Percentiles rank a stretch among this genome's conserved stretches.
phyloP scores from a whole-genome alignment of 345 rosid species.

The Adansonia digitata region DNA sequence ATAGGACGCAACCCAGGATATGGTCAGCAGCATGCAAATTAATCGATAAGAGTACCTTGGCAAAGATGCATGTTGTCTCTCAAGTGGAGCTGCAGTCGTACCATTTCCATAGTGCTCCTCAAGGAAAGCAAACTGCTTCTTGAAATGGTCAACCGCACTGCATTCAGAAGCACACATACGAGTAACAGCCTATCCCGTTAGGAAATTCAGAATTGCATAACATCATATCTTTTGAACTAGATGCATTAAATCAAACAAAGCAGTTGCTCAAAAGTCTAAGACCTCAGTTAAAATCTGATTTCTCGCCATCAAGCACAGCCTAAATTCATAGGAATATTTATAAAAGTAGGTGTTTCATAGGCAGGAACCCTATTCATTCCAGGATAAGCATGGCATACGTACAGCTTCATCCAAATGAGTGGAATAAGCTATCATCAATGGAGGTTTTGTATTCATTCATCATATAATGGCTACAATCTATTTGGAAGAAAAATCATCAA shows the following conservation, averaged over 20 bases:
- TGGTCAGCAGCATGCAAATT: neutral
- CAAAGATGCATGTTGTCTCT: conserved; percentile 93
- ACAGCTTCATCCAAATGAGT: neutral
- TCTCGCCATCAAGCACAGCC: conserved; percentile 1
- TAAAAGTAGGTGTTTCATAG: neutral
- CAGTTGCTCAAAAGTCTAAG: neutral
- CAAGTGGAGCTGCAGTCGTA: conserved; percentile 68
- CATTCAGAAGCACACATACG: conserved; percentile 11
- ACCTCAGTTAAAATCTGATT: neutral
- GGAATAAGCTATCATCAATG: neutral
- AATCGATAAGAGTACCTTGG: conserved; percentile 54
- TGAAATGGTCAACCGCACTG: conserved; percentile 97
- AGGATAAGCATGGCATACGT: neutral
- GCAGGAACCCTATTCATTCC: conserved; percentile 2
- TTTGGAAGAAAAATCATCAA: neutral
- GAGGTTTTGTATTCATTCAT: neutral
- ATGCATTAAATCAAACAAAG: neutral
- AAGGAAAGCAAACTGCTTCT: conserved; percentile 92
- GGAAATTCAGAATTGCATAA: neutral
- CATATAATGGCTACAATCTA: neutral
- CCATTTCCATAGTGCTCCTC: conserved; percentile 95
- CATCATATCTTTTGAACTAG: neutral
- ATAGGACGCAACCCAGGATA: neutral
- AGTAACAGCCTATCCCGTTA: neutral
- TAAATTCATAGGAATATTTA: neutral